A percentile compares a stretch with the other conserved stretches of the same genome.
Conservation (phyloP, 148 eudicot species). For the Hydrangea macrophylla region DNA sequence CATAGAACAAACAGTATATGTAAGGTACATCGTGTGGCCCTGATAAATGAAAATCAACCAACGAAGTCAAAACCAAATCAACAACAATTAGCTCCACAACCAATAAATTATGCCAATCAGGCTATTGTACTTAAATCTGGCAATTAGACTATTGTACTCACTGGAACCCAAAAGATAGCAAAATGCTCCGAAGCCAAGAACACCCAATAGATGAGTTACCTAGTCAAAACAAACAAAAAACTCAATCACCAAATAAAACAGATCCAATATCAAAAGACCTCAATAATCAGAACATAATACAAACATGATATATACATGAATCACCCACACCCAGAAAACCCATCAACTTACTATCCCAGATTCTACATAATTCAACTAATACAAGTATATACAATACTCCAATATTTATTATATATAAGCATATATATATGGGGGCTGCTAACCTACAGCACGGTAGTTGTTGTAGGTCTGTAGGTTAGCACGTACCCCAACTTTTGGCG, state of each 20-base stretch:
- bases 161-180: slow-evolving; percentile 97
- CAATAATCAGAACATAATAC: too few relatives aligned
- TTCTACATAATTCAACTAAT: not conserved
- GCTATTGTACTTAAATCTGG: not conserved
- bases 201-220: slow-evolving; percentile 93
- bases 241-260: not conserved
- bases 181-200: slow-evolving; percentile 92
- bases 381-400: not conserved
- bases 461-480: too few relatives aligned
- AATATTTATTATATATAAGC: too few relatives aligned
- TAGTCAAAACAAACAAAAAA: slow-evolving; percentile 24
- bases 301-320: too few relatives aligned
- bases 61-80: not conserved
- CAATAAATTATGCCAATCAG: not conserved
- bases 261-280: too few relatives aligned
- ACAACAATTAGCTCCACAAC: slow-evolving; percentile 2
- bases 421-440: too few relatives aligned
- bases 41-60: slow-evolving; percentile 27
- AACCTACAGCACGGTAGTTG: too few relatives aligned
- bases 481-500: too few relatives aligned
- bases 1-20: slow-evolving; percentile 77
- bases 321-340: slow-evolving; percentile 3
- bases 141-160: slow-evolving; percentile 34
- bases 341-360: slow-evolving; percentile 10
- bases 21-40: slow-evolving; percentile 95